Evolutionary conservation across 2,329 filamentous ascomycete species (phyloP).

Genomic region (Catunica adiposa): DNA sequence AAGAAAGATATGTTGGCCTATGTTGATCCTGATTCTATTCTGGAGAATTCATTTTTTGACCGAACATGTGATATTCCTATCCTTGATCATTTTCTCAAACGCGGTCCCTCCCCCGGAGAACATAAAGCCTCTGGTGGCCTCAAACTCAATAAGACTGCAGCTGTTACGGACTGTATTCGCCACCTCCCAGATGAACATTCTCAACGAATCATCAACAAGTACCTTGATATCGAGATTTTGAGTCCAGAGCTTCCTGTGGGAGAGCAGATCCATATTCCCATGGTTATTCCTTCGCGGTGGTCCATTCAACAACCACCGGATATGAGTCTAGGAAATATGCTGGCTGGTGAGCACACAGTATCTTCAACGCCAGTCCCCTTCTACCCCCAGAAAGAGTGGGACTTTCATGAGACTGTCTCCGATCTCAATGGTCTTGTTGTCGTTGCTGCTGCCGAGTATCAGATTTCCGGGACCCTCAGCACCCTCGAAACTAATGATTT

Average conservation of each 20-base stretch:
- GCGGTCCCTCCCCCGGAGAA: constrained; percentile 4
- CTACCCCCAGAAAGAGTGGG: constrained; percentile 8
- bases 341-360: background rate
- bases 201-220: constrained; percentile 13
- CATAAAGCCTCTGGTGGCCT: background rate
- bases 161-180: constrained; percentile 17
- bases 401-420: constrained; percentile 18
- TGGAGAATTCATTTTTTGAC: constrained; percentile 4
- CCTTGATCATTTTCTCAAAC: background rate
- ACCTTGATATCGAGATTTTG: constrained; percentile 15
- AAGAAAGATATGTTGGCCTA: constrained; percentile 17
- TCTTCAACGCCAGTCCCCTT: background rate
- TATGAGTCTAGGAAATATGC: background rate
- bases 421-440: constrained; percentile 20
- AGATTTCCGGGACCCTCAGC: constrained; percentile 14
- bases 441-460: constrained; percentile 18
- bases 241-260: constrained; percentile 4
- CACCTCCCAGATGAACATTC: constrained; percentile 18
- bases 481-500: constrained; percentile 12
- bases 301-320: background rate
- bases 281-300: constrained; percentile 15
- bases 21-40: constrained; percentile 11
- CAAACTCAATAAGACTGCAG: background rate
- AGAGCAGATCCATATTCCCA: constrained; percentile 15
- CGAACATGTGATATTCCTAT: constrained; percentile 2